Evolutionary conservation across 2,329 filamentous ascomycete species (phyloP), one percentile per base, ranked within the genome.

Genomic region (Sporothrix pallida): DNA sequence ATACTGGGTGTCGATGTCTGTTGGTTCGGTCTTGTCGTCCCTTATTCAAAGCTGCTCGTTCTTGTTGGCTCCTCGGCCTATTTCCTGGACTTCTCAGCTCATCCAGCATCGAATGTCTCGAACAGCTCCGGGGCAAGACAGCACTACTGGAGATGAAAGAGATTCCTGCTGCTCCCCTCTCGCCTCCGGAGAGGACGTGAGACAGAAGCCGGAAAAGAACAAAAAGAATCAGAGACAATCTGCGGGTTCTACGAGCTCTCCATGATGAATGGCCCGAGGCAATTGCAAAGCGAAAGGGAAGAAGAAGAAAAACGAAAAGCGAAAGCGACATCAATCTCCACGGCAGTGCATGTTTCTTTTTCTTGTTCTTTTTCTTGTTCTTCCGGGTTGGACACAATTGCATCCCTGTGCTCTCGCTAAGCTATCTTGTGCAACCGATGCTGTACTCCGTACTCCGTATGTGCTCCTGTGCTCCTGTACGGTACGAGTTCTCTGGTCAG

Each of bases 181-280:
- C 31, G 31, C 31, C 31, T 37, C 31, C 3, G 31, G 31, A 37
- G 31, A 37, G 13, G n/a, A 65, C 7, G 23, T 20, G 17, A 23
- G 10, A 44, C 26, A 44, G 37, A 20, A 20, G 31, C 58, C 58
- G 58, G 58, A 62, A 42, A 62, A 62, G 58, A 37, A 63, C 15
- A 63, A 63, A 63, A 37, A 63, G 37, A 63, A 46, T 46, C 60
- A 46, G n/a, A 65, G 60, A 46, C 17, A 65, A 65, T 20, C 9
- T 6, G n/a, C 37, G 5, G 9, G 3, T 20, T 20, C 13, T 37
- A 37, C 7, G 31, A 37, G 31, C 31, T 37, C 56, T 37, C 48
- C 15, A 17, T n/a, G 12, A 23, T 26, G 20, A 9, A 63, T 9
- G 37, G 37, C 60, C 60, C 37, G 60, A 65, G 17, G 37, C 12